Evolutionary conservation across 352 stramenopile species (phyloP).

Genomic region (Pseudoperonospora humuli): DNA sequence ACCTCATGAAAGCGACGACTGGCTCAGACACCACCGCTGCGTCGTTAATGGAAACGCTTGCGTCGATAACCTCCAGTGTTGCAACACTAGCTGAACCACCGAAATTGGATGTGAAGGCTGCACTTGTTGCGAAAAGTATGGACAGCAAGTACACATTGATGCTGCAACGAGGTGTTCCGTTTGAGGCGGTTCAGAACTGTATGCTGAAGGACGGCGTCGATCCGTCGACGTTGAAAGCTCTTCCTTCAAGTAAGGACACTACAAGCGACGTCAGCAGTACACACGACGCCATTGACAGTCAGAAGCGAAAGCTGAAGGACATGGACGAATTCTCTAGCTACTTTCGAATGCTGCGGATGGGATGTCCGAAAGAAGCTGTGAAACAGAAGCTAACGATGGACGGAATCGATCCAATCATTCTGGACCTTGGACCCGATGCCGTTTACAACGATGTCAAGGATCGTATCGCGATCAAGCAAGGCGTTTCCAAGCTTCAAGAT

Average conservation of each 20-base stretch:
- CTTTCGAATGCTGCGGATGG: constrained; percentile 92
- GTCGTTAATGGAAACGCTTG: constrained; percentile 8
- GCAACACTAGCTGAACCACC: constrained; percentile 1
- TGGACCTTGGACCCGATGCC: constrained; percentile 51
- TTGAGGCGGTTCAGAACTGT: constrained; percentile 64
- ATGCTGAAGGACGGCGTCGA: constrained; percentile 62
- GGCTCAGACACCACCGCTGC: constrained; percentile 22
- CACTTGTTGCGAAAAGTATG: constrained; percentile 2
- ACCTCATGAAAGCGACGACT: constrained; percentile 57
- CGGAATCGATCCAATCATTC: constrained; percentile 64
- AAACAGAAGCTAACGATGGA: constrained; percentile 89
- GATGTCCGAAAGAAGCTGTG: constrained; percentile 83
- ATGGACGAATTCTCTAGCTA: constrained; percentile 77
- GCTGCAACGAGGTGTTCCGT: constrained; percentile 59
- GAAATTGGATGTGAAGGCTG: constrained; percentile 12
- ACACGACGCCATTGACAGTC: neutral
- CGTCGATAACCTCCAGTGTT: constrained; percentile 1
- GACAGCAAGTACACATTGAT: constrained; percentile 53
- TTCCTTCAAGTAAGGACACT: constrained; percentile 1
- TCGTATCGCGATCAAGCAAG: constrained; percentile 26
- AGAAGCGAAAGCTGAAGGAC: constrained; percentile 40
- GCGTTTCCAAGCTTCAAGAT: constrained; percentile 39
- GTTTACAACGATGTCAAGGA: constrained; percentile 59
- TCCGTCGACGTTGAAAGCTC: constrained; percentile 23
- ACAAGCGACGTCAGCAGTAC: neutral